Evolutionary conservation across 768 basidiomycete genomes (phyloP), one percentile per base, ranked within the genome.

Genomic region (Glaciozyma martinii): DNA sequence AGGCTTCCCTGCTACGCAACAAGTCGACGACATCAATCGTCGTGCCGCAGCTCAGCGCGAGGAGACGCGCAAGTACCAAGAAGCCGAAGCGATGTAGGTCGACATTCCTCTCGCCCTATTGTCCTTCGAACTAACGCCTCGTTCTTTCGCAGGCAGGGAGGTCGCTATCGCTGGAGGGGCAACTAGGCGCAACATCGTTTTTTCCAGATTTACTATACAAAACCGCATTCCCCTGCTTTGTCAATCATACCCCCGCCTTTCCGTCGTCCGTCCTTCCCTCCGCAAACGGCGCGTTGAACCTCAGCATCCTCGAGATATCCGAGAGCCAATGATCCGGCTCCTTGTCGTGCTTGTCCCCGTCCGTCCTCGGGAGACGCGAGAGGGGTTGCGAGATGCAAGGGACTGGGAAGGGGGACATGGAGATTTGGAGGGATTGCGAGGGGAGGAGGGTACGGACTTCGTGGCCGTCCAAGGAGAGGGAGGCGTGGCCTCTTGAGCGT

Each of bases 381-480:
- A 89, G 27, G 8, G 88, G 89, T 27, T 89, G 81, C 69, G 88
- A 91, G 74, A 95, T 88, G 76, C 92, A 97, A 0, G 93, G 93
- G 13, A 97, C 90, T 16, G 92, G 90, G 75, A 84, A 90, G 27
- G 85, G 85, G 1, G 91, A 94, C 37, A 87, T 87, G 63, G 86
- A 84, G 27, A 97, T 87, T 8, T 84, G 83, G 37, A 95, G 87
- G 9, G 85, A 86, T 78, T 95, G 90, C 13, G 89, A 88, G 10
- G 90, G 87, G 67, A 84, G 82, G 18, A 97, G 82, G 19, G 87
- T 80, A 69, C 88, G 86, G 5, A 90, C 89, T 43, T 84, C 85
- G 60, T 89, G 85, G 27, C 93, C 93, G 75, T 97, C 93, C 85
- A 97, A 89, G 3, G 90, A 92, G 40, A 95, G 83, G 42, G 90